Conservation (phyloP, 2,329 filamentous ascomycete species). For the Emmonsia crescens region DNA sequence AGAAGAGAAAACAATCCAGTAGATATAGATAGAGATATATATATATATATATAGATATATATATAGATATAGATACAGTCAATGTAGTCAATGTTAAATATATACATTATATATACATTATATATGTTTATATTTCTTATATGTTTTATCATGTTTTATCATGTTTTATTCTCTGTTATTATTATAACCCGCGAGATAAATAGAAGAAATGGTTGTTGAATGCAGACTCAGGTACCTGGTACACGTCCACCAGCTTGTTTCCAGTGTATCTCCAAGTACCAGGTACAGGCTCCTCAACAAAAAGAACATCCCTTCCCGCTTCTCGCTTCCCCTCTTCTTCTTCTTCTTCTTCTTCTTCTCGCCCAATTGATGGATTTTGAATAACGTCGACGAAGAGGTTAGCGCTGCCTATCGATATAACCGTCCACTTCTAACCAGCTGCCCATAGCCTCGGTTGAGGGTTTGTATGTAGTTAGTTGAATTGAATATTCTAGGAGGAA, state of each 20-base stretch:
- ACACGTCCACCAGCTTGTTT: not conserved
- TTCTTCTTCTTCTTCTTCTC: not conserved
- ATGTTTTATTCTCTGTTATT: not conserved
- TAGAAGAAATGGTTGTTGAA: not conserved
- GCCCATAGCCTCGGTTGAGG: not conserved
- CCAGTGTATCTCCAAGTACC: not conserved
- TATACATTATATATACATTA: too few relatives aligned
- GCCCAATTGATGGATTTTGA: not conserved
- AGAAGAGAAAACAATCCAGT: too few relatives aligned
- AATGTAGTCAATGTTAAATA: too few relatives aligned
- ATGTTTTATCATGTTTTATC: too few relatives aligned
- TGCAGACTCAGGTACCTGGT: not conserved
- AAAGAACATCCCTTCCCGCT: not conserved
- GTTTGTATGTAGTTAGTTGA: not conserved
- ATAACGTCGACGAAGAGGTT: too few relatives aligned
- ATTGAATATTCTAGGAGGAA: not conserved
- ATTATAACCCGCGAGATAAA: too few relatives aligned
- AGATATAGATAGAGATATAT: too few relatives aligned
- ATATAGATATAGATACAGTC: too few relatives aligned
- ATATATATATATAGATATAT: too few relatives aligned
- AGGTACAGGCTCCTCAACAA: not conserved
- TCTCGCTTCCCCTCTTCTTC: not conserved
- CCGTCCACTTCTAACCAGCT: not conserved
- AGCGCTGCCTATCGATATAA: too few relatives aligned
- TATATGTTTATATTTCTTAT: too few relatives aligned